Evolutionary conservation across 345 rosid genomes (phyloP).

Genomic region (Citrus cavaleriei): DNA sequence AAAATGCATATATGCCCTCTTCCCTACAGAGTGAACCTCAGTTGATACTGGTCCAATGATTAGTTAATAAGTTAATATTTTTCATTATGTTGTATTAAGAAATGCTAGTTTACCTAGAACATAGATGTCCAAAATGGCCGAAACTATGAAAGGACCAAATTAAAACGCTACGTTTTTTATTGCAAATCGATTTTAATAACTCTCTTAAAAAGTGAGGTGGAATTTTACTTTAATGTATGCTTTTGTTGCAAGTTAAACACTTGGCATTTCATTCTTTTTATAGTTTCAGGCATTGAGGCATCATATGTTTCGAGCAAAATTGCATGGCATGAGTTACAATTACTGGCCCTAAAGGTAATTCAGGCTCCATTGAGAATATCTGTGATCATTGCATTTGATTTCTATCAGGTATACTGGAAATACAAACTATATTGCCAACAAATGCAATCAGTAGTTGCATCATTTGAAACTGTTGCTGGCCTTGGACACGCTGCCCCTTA

Average conservation of each 20-base stretch:
- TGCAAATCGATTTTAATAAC: not conserved
- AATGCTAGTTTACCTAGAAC: not conserved
- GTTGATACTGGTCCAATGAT: not conserved
- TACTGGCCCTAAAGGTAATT: not conserved
- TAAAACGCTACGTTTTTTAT: not conserved
- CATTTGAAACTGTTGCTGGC: constrained; percentile 37
- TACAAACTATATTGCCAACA: constrained; percentile 38
- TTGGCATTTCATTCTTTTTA: not conserved
- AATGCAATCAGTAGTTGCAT: constrained; percentile 34
- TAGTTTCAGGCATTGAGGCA: not conserved
- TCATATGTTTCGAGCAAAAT: not conserved
- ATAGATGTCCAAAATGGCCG: not conserved
- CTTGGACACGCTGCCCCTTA: constrained; percentile 43
- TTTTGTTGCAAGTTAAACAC: not conserved
- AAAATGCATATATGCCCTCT: not conserved
- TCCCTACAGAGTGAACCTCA: not conserved
- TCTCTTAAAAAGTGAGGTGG: not conserved
- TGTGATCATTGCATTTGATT: not conserved
- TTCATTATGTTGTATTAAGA: not conserved
- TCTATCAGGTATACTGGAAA: constrained; percentile 28
- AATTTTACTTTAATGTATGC: not conserved
- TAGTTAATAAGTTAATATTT: not conserved
- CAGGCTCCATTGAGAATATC: not conserved
- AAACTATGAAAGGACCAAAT: not conserved
- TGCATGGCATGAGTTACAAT: not conserved